Percentiles rank a stretch among this genome's conserved stretches.
Evolutionary conservation across 345 rosid species (phyloP).

Genomic region (Lepidium aucheri): DNA sequence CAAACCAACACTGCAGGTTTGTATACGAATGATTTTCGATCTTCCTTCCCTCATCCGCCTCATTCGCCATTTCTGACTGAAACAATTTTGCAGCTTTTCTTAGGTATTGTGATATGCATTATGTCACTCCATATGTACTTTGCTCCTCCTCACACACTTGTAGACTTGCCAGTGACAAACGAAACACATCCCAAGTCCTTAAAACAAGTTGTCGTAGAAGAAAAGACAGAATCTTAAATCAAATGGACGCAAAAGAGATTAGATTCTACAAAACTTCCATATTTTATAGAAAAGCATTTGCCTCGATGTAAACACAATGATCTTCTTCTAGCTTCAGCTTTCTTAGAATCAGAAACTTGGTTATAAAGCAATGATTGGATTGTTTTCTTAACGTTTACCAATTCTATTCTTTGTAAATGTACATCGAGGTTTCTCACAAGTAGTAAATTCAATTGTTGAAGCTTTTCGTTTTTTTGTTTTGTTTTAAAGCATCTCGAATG

Average conservation of each 20-base stretch:
- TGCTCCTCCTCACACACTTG: constrained; percentile 63
- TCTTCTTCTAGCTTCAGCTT: not conserved
- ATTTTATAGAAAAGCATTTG: not conserved
- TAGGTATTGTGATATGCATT: constrained; percentile 87
- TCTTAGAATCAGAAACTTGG: not conserved
- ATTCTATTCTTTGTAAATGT: not conserved
- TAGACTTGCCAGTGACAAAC: constrained; percentile 44
- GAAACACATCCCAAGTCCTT: constrained; percentile 52
- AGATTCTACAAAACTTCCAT: not conserved
- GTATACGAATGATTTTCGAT: not conserved
- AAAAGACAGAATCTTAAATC: constrained; percentile 48
- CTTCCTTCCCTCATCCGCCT: constrained; percentile 1
- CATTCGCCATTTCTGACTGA: not conserved
- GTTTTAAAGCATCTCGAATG: no score
- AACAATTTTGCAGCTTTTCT: constrained; percentile 64
- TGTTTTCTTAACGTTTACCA: not conserved
- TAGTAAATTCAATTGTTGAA: no score
- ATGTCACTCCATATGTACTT: constrained; percentile 97
- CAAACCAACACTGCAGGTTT: constrained; percentile 70
- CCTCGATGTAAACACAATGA: not conserved
- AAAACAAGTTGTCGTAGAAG: constrained; percentile 47
- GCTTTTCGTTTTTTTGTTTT: no score
- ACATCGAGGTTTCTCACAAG: not conserved
- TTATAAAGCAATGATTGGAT: not conserved
- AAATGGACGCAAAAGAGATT: not conserved